Evolutionary conservation across 2,329 filamentous ascomycete species (phyloP).

Genomic region (Ascomycota sp.): DNA sequence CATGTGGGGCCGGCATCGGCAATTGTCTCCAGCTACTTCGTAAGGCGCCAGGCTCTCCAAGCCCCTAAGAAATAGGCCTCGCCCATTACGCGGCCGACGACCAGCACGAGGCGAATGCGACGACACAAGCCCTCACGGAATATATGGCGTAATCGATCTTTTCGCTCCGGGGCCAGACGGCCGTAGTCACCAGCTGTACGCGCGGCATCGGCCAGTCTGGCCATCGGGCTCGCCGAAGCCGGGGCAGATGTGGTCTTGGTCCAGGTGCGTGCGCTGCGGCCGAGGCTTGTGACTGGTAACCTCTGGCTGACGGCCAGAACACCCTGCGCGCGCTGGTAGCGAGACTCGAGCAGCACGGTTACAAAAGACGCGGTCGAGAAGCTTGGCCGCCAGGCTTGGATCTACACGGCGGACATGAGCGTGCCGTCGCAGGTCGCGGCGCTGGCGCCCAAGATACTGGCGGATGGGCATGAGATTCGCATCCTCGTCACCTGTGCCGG

Average conservation of each 20-base stretch:
- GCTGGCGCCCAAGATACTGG: conserved; percentile 39
- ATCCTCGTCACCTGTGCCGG: conserved; percentile 77
- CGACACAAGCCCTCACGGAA: no score
- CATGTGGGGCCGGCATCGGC: no score
- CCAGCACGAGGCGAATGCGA: no score
- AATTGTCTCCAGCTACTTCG: no score
- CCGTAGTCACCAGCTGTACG: conserved; percentile 35
- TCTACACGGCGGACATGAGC: conserved; percentile 52
- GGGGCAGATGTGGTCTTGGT: conserved; percentile 35
- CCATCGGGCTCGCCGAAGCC: conserved; percentile 35
- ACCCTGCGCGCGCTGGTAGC: conserved; percentile 14
- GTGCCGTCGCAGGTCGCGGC: conserved; percentile 36
- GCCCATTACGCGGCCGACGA: no score
- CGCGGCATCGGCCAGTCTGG: conserved; percentile 38
- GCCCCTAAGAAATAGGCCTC: no score
- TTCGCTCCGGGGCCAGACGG: conserved; percentile 34
- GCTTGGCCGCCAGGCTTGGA: conserved; percentile 43
- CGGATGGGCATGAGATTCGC: conserved; percentile 43
- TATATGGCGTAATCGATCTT: conserved; percentile 17
- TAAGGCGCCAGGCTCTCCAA: no score
- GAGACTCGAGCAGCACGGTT: conserved; percentile 18
- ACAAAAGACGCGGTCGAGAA: conserved; percentile 43
- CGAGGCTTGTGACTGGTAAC: no score
- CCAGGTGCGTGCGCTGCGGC: no score
- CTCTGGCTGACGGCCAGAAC: no score